Evolutionary conservation across 768 basidiomycete species (phyloP).

Genomic region (Porphyrellus cyaneotinctus): DNA sequence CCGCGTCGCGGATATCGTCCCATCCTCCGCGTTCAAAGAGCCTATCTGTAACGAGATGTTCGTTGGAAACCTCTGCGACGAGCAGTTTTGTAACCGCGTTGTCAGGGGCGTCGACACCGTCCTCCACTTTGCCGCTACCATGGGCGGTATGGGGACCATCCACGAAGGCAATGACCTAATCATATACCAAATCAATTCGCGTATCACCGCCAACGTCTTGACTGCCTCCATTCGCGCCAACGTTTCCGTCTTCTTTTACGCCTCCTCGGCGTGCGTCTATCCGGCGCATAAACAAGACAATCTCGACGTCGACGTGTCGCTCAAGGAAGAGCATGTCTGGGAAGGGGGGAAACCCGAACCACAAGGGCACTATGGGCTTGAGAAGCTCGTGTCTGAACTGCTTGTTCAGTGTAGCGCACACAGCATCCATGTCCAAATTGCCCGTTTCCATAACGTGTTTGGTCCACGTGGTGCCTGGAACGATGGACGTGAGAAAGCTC

Average conservation of each 20-base stretch:
- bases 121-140: slow-evolving; percentile 56
- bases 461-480: slow-evolving; percentile 53
- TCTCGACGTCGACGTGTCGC: slow-evolving; percentile 35
- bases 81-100: slow-evolving; percentile 33
- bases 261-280: slow-evolving; percentile 60
- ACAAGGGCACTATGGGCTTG: slow-evolving; percentile 57
- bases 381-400: slow-evolving; percentile 51
- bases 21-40: slow-evolving; percentile 20
- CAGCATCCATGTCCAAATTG: slow-evolving; percentile 40
- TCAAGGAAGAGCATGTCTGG: slow-evolving; percentile 46
- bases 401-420: slow-evolving; percentile 34
- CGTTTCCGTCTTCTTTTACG: slow-evolving; percentile 47
- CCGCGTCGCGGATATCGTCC: slow-evolving; percentile 41
- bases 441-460: slow-evolving; percentile 57
- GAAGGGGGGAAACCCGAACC: slow-evolving; percentile 36
- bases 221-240: slow-evolving; percentile 35
- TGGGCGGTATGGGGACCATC: slow-evolving; percentile 66
- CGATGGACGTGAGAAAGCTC: slow-evolving; percentile 55
- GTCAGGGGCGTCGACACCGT: slow-evolving; percentile 42
- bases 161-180: slow-evolving; percentile 45
- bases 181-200: slow-evolving; percentile 48
- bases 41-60: slow-evolving; percentile 35
- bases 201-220: slow-evolving; percentile 48
- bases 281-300: slow-evolving; percentile 40
- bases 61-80: slow-evolving; percentile 46